Base-by-base conservation (phyloP, 352 stramenopile species). In the Plasmopara muralis region DNA sequence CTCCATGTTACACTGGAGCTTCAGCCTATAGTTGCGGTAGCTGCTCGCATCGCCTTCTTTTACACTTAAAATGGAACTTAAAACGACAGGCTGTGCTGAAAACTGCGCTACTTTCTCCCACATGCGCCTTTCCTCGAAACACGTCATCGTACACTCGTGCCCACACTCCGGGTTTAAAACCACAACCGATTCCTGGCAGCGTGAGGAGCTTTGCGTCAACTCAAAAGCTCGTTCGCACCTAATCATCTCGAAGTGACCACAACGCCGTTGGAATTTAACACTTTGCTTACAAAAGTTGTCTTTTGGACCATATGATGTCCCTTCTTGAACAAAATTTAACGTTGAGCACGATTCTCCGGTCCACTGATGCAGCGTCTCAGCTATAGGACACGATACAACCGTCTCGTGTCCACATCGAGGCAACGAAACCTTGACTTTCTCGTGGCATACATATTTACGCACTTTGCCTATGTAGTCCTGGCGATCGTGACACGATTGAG, bases 181-280 rank as follows among this genome's bases (percentile, higher is more conserved):
- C 6, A 70, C 52, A 7, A 89, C 68, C 0, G 43, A 29, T 34
- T 87, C 67, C 7, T 50, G 31, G 37, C 84, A 93, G 6, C 70
- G 66, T 5, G 73, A 67, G 6, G 74, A 53, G 10, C 39, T 64
- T 10, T 64, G 50, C 1, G 72, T 67, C 40, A 92, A 68, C 25
- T 87, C 78, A 45, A 95, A 93, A 2, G 84, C 82, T 46, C 70
- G 59, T 43, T 83, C 76, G 30, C 84, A 95, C 38, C 70, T 64
- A 14, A 83, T 51, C 9, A 43, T 62, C 34, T 73, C 63, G 40
- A 70, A 59, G 29, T 95, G 84, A 0, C 79, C 78, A 48, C 84
- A 95, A 4, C 34, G 60, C 9, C 78, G 66, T 33, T 76, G 57
- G 61, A 94, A 90, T 14, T 47, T 82, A 0, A 90, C 74, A 9